Percentiles rank a stretch among this genome's conserved stretches.
Evolutionary conservation across 2,329 filamentous ascomycete genomes (phyloP).

Genomic region (Bimuria novae-zelandiae): DNA sequence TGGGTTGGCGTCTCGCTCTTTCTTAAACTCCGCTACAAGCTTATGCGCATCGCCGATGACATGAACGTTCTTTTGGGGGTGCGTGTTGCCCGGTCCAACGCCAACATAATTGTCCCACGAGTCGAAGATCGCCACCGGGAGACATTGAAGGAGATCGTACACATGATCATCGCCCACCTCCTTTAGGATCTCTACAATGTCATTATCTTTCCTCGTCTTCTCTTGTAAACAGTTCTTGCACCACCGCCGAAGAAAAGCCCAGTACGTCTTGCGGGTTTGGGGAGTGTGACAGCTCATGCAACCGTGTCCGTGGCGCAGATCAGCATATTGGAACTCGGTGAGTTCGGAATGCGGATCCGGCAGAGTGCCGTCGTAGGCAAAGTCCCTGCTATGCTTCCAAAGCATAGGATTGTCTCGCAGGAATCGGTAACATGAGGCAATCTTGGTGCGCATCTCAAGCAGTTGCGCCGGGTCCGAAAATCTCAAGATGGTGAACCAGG

Average conservation of each 20-base stretch:
- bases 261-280: slow-evolving; percentile 49
- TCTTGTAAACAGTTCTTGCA: slow-evolving; percentile 45
- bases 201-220: slow-evolving; percentile 40
- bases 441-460: slow-evolving; percentile 41
- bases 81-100: slow-evolving; percentile 40
- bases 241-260: slow-evolving; percentile 50
- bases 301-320: slow-evolving; percentile 45
- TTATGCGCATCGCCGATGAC: slow-evolving; percentile 34
- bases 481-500: slow-evolving; percentile 42
- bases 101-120: slow-evolving; percentile 47
- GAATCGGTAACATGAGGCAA: slow-evolving; percentile 42
- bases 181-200: slow-evolving; percentile 32
- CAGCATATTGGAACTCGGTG: slow-evolving; percentile 47
- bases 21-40: slow-evolving; percentile 31
- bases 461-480: slow-evolving; percentile 43
- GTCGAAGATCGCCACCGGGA: slow-evolving; percentile 43
- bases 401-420: slow-evolving; percentile 42
- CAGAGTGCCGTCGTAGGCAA: slow-evolving; percentile 40
- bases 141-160: slow-evolving; percentile 28
- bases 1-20: slow-evolving; percentile 21
- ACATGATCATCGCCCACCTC: slow-evolving; percentile 31
- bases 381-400: slow-evolving; percentile 44
- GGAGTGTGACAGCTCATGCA: slow-evolving; percentile 46
- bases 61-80: slow-evolving; percentile 41
- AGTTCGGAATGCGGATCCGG: slow-evolving; percentile 42